Conservation (phyloP, 179 eudicot species). For the Spergularia azorica region DNA sequence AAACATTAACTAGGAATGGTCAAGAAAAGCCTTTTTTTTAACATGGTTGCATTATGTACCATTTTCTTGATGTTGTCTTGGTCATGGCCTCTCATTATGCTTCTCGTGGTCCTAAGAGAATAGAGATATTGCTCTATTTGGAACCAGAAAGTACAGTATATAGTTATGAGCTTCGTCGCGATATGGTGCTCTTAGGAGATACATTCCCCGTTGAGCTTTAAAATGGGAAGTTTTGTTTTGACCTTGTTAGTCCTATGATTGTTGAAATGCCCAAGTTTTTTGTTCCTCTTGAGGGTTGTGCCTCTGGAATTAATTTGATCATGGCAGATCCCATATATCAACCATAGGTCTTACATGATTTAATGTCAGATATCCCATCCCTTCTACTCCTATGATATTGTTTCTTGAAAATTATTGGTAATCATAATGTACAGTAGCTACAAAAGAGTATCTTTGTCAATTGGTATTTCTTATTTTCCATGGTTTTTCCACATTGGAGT, state of each 20-base stretch:
- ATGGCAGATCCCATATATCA: not conserved
- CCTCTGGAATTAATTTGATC: not conserved
- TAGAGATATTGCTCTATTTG: not conserved
- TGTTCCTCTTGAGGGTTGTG: slow-evolving; percentile 7
- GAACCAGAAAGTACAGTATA: slow-evolving; percentile 5
- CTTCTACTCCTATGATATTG: slow-evolving; percentile 1
- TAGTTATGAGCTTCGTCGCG: not conserved
- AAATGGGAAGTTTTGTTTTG: slow-evolving; percentile 8
- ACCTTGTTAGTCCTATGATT: slow-evolving; percentile 6
- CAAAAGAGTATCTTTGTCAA: slow-evolving; percentile 5
- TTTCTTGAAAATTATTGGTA: slow-evolving; percentile 8
- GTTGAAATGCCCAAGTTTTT: not conserved
- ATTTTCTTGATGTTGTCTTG: slow-evolving; percentile 7
- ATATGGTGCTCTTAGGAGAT: not conserved
- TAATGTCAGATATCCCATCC: slow-evolving; percentile 12
- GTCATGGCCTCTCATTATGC: slow-evolving; percentile 34
- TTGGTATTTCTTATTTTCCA: slow-evolving; percentile 3
- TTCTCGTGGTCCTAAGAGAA: slow-evolving; percentile 23
- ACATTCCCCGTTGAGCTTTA: slow-evolving; percentile 5
- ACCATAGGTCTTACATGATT: not conserved
- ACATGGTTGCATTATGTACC: slow-evolving; percentile 14
- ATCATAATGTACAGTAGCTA: not conserved
- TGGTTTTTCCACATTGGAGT: not conserved
- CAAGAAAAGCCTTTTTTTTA: slow-evolving; percentile 21
- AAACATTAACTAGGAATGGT: slow-evolving; percentile 36